Conservation (phyloP, 495 filamentous ascomycete species). For the Penicillium cinerascens region DNA sequence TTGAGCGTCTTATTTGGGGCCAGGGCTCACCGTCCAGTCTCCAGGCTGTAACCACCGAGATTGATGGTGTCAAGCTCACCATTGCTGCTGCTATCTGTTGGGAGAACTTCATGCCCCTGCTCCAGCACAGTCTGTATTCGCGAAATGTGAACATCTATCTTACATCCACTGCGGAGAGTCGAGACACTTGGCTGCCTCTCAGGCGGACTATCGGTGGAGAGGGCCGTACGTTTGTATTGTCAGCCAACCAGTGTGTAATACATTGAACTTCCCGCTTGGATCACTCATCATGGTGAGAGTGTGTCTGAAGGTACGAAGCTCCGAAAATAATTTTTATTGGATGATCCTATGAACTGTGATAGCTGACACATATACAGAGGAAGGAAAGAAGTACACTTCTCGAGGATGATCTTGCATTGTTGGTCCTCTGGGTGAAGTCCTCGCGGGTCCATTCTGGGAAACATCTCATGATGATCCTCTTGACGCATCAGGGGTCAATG, state of each 20-base stretch:
- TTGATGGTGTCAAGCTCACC: constrained; percentile 72
- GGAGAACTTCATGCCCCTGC: constrained; percentile 95
- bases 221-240: constrained; percentile 81
- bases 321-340: neutral
- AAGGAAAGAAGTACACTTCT: constrained; percentile 11
- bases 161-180: constrained; percentile 83
- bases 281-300: constrained; percentile 28
- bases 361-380: neutral
- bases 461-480: constrained; percentile 53
- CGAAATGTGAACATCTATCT: constrained; percentile 94
- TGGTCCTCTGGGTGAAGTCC: constrained; percentile 69
- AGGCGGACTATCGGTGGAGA: constrained; percentile 80
- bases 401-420: constrained; percentile 82
- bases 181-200: constrained; percentile 78
- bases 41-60: constrained; percentile 73
- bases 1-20: constrained; percentile 73
- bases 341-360: neutral
- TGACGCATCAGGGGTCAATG: neutral
- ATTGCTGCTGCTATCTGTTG: constrained; percentile 90
- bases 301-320: constrained; percentile 8
- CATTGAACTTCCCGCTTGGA: constrained; percentile 56
- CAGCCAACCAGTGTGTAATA: constrained; percentile 75
- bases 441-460: constrained; percentile 83
- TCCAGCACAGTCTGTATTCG: constrained; percentile 74
- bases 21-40: constrained; percentile 80